Evolutionary conservation across 2,329 filamentous ascomycete genomes (phyloP), one percentile per base, ranked within the genome.

Genomic region (Paraphoma chrysanthemicola): DNA sequence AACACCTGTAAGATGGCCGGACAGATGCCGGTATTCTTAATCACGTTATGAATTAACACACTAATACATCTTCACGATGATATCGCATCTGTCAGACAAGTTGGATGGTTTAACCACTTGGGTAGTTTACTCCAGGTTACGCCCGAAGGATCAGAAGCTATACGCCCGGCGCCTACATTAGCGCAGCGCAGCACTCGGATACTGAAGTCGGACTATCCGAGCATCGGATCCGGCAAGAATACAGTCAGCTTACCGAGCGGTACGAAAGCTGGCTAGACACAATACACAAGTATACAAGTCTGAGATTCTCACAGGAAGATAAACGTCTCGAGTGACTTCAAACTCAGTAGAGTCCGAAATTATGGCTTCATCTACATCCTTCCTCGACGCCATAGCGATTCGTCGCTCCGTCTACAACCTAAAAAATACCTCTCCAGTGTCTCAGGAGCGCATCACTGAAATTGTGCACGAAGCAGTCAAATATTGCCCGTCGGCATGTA

Each of bases 351-450:
- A 16, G 10, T 16, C 3, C 11, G 11, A 10, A 44, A 51, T 11
- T 10, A 68, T 70, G 67, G 62, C 65, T 18, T 61, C 63, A 16
- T 59, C 57, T 23, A 63, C 56, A 17, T 57, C 67, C 36, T 72
- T 74, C 49, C 63, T 74, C 47, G 57, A 58, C 14, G 72, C 70
- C 17, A 58, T 69, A 33, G 60, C 68, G 12, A 56, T 47, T 36
- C 68, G 72, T 16, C 68, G 72, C 36, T 70, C 70, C 9, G 61
- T 66, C n/a, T 71, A 71, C 38, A 44, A 58, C 9, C 59, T 71
- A 14, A 51, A 59, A 6, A 70, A 70, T 33, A 57, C 58, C 12
- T 66, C 62, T 1, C 56, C 67, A 16, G 67, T 72, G 42, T 54
- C 68, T 9, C 64, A 71, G 46, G 53, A 53, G 8, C 65, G 66